phyloP scores from a whole-genome alignment of 805 yeast genomes.

The Teunomyces tritomae region DNA sequence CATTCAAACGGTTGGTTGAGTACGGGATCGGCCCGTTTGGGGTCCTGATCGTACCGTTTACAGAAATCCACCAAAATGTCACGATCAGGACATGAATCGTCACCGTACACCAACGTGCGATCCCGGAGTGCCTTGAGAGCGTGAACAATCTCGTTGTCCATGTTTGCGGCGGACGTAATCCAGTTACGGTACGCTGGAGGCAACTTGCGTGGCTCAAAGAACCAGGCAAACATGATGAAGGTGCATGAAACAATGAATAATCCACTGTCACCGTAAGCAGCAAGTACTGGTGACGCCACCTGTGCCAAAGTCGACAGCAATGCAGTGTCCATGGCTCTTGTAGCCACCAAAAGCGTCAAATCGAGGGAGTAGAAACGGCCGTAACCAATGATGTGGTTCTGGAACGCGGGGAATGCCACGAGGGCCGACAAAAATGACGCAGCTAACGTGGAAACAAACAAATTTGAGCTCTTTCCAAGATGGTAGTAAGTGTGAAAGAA shows the following conservation, averaged over 20 bases:
- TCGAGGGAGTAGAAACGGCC: constrained; percentile 34
- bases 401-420: constrained; percentile 30
- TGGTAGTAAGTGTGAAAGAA: constrained; percentile 7
- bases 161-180: constrained; percentile 49
- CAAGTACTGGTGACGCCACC: constrained; percentile 7
- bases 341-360: constrained; percentile 33
- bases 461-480: not conserved
- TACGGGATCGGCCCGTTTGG: constrained; percentile 26
- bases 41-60: constrained; percentile 31
- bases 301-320: constrained; percentile 18
- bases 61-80: constrained; percentile 32
- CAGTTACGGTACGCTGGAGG: constrained; percentile 46
- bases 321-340: constrained; percentile 36
- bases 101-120: constrained; percentile 35
- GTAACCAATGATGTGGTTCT: constrained; percentile 25
- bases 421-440: constrained; percentile 28
- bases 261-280: constrained; percentile 23
- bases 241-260: constrained; percentile 28
- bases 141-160: constrained; percentile 40
- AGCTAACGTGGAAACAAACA: constrained; percentile 21
- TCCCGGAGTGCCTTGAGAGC: constrained; percentile 30
- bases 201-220: constrained; percentile 35
- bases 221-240: constrained; percentile 39
- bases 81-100: constrained; percentile 20
- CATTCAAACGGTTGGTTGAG: constrained; percentile 36